phyloP scores from a whole-genome alignment of 2,329 filamentous ascomycete genomes.

The Fusarium armeniacum region DNA sequence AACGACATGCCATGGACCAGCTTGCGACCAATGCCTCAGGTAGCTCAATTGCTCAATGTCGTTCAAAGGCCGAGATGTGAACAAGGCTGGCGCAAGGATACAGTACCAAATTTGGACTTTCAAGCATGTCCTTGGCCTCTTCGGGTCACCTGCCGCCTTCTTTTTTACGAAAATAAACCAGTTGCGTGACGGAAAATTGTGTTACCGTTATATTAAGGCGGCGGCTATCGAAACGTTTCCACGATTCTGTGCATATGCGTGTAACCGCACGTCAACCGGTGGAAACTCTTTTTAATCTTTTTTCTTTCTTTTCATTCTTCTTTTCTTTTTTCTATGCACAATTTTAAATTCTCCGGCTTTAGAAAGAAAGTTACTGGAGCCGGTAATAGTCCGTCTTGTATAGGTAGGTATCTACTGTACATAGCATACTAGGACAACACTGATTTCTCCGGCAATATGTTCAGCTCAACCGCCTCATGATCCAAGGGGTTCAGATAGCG shows the following conservation, averaged over 20 bases:
- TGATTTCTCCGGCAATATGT: conserved; percentile 21
- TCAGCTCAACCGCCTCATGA: conserved; percentile 28
- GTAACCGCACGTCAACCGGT: conserved; percentile 18
- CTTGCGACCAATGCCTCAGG: conserved; percentile 37
- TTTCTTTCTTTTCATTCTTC: neutral
- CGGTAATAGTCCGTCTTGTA: neutral
- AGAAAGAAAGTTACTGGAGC: neutral
- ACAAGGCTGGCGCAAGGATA: conserved; percentile 18
- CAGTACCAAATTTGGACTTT: conserved; percentile 5
- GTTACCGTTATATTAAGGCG: conserved; percentile 23
- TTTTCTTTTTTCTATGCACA: neutral
- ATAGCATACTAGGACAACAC: neutral
- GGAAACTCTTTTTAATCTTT: neutral
- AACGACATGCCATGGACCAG: conserved; percentile 14
- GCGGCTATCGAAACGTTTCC: conserved; percentile 39
- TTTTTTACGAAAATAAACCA: neutral
- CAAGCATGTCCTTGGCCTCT: conserved; percentile 14
- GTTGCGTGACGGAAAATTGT: conserved; percentile 10
- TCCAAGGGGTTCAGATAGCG: conserved; percentile 17
- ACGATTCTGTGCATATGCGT: conserved; percentile 30
- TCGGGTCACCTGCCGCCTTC: neutral
- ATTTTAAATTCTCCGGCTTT: neutral
- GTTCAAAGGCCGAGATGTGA: conserved; percentile 20
- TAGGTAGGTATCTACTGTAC: neutral
- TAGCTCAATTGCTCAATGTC: conserved; percentile 25